These are phyloP conservation scores for Raphidocelis subcapitata DNA, from an alignment of 139 green algal genomes.

Conservation along the genomic window DNA sequence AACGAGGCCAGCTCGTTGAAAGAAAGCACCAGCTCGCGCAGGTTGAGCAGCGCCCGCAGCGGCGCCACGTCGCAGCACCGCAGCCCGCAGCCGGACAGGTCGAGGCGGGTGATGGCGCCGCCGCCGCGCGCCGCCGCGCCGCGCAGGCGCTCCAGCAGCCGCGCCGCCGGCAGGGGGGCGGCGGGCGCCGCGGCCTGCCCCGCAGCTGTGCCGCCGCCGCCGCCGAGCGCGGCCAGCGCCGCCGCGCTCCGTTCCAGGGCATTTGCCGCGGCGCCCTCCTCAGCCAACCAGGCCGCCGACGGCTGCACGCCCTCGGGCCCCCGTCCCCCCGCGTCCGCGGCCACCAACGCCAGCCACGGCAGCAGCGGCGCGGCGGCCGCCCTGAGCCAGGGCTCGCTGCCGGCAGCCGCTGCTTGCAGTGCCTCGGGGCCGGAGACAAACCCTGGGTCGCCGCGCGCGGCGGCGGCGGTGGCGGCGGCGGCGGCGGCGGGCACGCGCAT, in stretches of 20 bases:
- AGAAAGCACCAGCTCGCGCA: conserved; percentile 51
- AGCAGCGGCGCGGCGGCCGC: conserved; percentile 38
- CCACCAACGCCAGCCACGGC: conserved; percentile 37
- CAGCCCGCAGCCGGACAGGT: conserved; percentile 52
- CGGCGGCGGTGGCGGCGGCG: background rate
- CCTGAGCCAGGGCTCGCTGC: background rate
- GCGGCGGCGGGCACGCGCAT: background rate
- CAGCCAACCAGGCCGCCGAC: too few relatives aligned
- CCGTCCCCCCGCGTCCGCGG: background rate
- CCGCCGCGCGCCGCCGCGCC: conserved; percentile 3
- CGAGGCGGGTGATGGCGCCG: conserved; percentile 48
- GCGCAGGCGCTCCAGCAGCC: background rate
- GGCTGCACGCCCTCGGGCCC: too few relatives aligned
- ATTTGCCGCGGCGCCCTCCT: too few relatives aligned
- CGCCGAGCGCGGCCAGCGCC: too few relatives aligned
- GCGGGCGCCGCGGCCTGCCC: background rate
- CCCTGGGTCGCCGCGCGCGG: too few relatives aligned
- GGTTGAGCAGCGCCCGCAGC: background rate
- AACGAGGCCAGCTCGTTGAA: conserved; percentile 70
- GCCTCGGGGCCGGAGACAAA: background rate
- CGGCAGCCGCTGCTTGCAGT: background rate
- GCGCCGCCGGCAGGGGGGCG: background rate
- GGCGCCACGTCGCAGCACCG: conserved; percentile 37
- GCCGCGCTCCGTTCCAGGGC: too few relatives aligned
- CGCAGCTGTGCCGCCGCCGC: too few relatives aligned